Conservation (phyloP, 352 stramenopile genomes). For the Globisporangium polare region DNA sequence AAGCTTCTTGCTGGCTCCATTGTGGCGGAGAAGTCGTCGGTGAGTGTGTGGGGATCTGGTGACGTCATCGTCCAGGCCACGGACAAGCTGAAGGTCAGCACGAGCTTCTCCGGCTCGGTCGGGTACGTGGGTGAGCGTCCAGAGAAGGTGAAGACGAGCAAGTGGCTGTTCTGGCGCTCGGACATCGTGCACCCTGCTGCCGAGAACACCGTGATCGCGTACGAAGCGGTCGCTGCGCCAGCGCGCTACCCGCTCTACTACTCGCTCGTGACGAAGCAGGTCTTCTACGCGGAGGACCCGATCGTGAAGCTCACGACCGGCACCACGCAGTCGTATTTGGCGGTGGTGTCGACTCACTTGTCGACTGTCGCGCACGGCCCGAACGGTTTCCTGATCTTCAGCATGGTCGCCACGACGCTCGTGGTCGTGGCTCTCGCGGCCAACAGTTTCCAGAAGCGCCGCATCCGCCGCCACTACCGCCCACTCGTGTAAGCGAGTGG, state of each 20-base stretch:
- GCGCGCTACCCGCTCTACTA: conserved; percentile 10
- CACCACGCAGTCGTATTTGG: conserved; percentile 6
- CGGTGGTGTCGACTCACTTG: conserved; percentile 7
- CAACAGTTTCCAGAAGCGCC: conserved; percentile 7
- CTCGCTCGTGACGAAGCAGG: conserved; percentile 6
- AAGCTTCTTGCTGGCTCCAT: conserved; percentile 36
- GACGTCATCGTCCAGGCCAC: conserved; percentile 39
- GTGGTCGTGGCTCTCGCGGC: conserved; percentile 6
- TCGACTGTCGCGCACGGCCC: conserved; percentile 10
- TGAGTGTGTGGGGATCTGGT: conserved; percentile 40
- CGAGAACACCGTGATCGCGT: conserved; percentile 1
- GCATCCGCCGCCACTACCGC: conserved; percentile 10
- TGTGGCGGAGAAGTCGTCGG: conserved; percentile 30
- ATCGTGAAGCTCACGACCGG: not conserved
- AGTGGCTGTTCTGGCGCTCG: conserved; percentile 10
- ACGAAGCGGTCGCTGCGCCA: conserved; percentile 1
- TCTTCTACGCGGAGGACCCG: conserved; percentile 5
- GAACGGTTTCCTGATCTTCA: conserved; percentile 13
- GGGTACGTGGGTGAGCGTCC: conserved; percentile 33
- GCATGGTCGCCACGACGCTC: conserved; percentile 8
- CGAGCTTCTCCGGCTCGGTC: conserved; percentile 30
- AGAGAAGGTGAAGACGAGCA: conserved; percentile 22
- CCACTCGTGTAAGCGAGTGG: conserved; percentile 5
- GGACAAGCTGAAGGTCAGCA: conserved; percentile 24
- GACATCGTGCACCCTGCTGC: conserved; percentile 7